These are phyloP conservation scores for Atkinsonella texensis DNA, from an alignment of 2,329 filamentous ascomycete genomes.

Conservation along the genomic window DNA sequence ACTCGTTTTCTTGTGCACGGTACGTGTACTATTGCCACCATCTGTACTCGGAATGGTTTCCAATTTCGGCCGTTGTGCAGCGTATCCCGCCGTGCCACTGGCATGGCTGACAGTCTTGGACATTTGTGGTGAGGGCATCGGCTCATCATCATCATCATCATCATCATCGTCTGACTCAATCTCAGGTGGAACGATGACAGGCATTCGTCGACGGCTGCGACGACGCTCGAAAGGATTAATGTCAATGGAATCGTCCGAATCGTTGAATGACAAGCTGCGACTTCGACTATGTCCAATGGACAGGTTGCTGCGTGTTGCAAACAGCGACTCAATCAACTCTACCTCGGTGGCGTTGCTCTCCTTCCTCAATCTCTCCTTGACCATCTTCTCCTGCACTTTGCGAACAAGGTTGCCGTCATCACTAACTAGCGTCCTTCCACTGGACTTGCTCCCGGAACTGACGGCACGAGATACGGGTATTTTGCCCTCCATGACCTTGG, in stretches of 20 bases:
- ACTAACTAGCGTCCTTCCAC: slow-evolving; percentile 28
- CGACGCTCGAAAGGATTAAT: slow-evolving; percentile 15
- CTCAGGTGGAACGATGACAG: slow-evolving; percentile 18
- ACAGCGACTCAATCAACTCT: slow-evolving; percentile 32
- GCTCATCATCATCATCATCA: slow-evolving; percentile 18
- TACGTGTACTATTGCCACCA: slow-evolving; percentile 16
- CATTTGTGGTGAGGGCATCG: slow-evolving; percentile 13
- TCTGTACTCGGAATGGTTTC: slow-evolving; percentile 35
- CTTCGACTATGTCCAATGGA: slow-evolving; percentile 21
- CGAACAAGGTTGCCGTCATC: slow-evolving; percentile 32
- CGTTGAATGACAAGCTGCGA: slow-evolving; percentile 27
- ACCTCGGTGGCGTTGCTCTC: slow-evolving; percentile 28
- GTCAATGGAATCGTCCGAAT: slow-evolving; percentile 22
- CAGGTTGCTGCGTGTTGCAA: slow-evolving; percentile 20
- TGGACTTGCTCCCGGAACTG: slow-evolving; percentile 42
- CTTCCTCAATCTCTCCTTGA: slow-evolving; percentile 34
- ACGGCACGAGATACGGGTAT: slow-evolving; percentile 53
- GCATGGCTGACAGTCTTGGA: slow-evolving; percentile 16
- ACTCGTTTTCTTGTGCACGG: slow-evolving; percentile 17
- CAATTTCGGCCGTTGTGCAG: slow-evolving; percentile 30
- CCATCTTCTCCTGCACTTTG: slow-evolving; percentile 31
- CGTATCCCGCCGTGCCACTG: slow-evolving; percentile 17
- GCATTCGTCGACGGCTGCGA: slow-evolving; percentile 15
- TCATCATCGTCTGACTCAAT: slow-evolving; percentile 23
- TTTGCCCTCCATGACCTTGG: slow-evolving; percentile 84